Base-by-base conservation (phyloP, 805 yeast genomes). In the Metschnikowia drakensbergensis region DNA sequence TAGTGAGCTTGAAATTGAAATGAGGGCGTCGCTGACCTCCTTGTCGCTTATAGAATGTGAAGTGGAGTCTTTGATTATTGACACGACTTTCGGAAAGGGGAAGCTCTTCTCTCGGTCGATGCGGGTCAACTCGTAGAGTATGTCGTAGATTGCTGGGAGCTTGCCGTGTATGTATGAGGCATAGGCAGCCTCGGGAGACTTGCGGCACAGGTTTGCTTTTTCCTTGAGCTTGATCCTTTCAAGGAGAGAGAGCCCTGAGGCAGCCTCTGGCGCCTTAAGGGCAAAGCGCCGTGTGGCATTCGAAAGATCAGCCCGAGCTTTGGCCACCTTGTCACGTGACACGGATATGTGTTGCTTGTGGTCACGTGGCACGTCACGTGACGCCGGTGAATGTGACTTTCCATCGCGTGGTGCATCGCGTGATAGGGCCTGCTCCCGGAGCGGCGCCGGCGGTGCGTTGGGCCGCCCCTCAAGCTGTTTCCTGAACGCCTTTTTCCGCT, bases 181-280 rank as follows among this genome's bases (percentile, higher is more conserved):
- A 48, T 65, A 59, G 32, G 57, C 58, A 27, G 50, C 47, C 37
- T 62, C 60, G 0, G 70, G 66, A n/a, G 37, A 36, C 25, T 10
- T 23, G 4, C 13, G 45, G 30, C n/a, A 5, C 5, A 52, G 40
- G 13, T 46, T 58, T 11, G 49, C 54, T 22, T 57, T 54, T 47
- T 76, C 77, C 53, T 68, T 73, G 37, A 57, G 48, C 45, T 61
- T 64, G 42, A 75, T 71, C 39, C 79, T 59, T 37, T 76, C 75
- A 9, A 75, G 50, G 5, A 76, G 54, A 1, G 72, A 59, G 7
- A 65, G 54, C 1, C 74, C 74, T 17, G 39, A 26, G 53, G 41
- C 17, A 7, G 45, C 31, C 29, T 30, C 26, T n/a, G 45, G 36
- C 37, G 58, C 60, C 38, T 63, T 63, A 50, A 71, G 75, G 36